Evolutionary conservation across 225 moss, liverwort and hornwort species (phyloP), one percentile per base, ranked within the genome.

Genomic region (Climacium dendroides): DNA sequence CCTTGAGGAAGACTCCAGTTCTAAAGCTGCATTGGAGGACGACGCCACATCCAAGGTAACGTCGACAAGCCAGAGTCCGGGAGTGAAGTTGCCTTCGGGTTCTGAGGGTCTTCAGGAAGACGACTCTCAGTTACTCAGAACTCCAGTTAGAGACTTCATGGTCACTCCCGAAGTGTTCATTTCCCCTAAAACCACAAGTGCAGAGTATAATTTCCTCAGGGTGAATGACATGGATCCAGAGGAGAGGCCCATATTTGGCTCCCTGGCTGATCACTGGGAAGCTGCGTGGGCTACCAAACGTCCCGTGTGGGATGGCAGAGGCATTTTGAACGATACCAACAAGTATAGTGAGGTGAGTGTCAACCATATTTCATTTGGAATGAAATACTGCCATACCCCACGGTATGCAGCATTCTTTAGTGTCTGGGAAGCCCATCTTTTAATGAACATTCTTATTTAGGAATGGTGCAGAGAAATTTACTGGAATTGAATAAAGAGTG

Each of bases 231-330:
- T 95, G 53, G 92, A 93, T 87, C 95, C 94, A 10, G 95, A 95
- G 78, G 96, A 96, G 82, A 90, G 97, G 87, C 97, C 96, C 30
- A 97, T 97, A 19, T 92, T 97, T 54, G 97, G 97, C 59, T 94
- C 95, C 13, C 92, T 97, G 61, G 96, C 97, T 82, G 95, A 93
- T 87, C 91, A 96, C 62, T 97, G 97, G 97, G 95, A 91, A 82
- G 91, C 89, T 50, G 91, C 90, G 58, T 91, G 87, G 87, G 90
- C 94, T 54, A 88, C 93, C 41, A 91, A 91, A 87, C 93, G 92
- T 16, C 92, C 92, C 26, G 85, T 87, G 35, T 97, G 97, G 97
- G 95, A 97, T 79, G 97, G 97, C 76, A 90, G 95, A 79, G 97
- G 97, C 76, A 95, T 96, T 79, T 90, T 95, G 41, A 97, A 97